Base-by-base conservation (phyloP, 257 asterid genomes). In the Striga asiatica region DNA sequence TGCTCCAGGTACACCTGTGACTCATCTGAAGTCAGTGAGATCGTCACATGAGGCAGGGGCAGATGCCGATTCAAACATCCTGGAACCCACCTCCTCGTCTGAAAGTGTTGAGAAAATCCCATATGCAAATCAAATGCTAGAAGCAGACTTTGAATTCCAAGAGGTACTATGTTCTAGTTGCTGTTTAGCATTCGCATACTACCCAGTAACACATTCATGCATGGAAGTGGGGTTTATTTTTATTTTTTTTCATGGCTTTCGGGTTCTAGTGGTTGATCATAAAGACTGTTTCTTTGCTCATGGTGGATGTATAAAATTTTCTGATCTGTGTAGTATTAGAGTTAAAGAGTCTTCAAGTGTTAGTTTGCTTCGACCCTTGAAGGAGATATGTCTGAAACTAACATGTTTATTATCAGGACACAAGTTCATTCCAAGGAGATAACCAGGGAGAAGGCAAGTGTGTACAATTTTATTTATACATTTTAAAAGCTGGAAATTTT, bases 1-100 rank as follows among this genome's bases (percentile, higher is more conserved):
- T 58, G 91, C 86, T 68, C 93, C 93, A 37, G 75, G 70, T 61
- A 78, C 94, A 48, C 91, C 93, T 29, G 69, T 74, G 56, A 54
- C 78, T 39, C 70, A 54, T 43, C 50, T 74, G 39, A 37, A 62
- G 61, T 63, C 69, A 3, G 60, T 59, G 23, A 74, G 78, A 67
- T 35, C n/a, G n/a, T n/a, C 73, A 38, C 81, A 73, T 16, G 95
- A 75, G 38, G 67, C 51, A 28, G 65, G 31, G 38, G 78, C 61
- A 54, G 56, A 66, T 20, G 64, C 70, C 48, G 66, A 57, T 45
- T 59, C 67, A 2, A 73, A 66, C 61, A 63, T 56, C 39, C 25
- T 62, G 57, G 74, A 62, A 59, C 71, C 77, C 29, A 35, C 73
- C 57, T 55, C 52, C 62, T 66, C 93, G 25, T 29, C 22, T 47